A percentile compares a stretch with the other conserved stretches of the same genome.
phyloP scores from a whole-genome alignment of 345 rosid genomes.

The Lumnitzera littorea region DNA sequence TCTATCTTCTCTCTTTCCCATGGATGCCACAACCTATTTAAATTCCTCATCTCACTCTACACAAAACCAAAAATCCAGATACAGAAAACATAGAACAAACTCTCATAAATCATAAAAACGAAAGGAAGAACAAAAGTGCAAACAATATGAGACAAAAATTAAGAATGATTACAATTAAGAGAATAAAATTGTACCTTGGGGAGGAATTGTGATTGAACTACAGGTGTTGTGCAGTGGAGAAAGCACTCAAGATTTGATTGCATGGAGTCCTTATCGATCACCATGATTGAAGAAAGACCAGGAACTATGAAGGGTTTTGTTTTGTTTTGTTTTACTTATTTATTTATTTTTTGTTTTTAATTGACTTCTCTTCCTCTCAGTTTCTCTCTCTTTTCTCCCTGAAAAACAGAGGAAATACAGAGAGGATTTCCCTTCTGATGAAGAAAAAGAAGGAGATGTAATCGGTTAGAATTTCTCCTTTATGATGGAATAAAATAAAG shows the following conservation, averaged over 20 bases:
- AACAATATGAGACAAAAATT: background rate
- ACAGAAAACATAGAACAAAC: background rate
- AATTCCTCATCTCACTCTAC: slow-evolving; percentile 78
- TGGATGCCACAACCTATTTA: slow-evolving; percentile 52
- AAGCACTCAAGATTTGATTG: slow-evolving; percentile 85
- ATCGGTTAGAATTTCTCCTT: too few relatives aligned
- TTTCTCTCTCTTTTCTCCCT: too few relatives aligned
- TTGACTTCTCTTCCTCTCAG: too few relatives aligned
- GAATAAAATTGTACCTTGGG: slow-evolving; percentile 48
- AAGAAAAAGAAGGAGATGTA: too few relatives aligned
- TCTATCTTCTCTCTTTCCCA: slow-evolving; percentile 44
- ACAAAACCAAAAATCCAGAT: slow-evolving; percentile 4
- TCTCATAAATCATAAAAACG: background rate
- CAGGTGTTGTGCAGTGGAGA: slow-evolving; percentile 85
- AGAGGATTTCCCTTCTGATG: too few relatives aligned
- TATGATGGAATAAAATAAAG: too few relatives aligned
- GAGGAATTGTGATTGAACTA: slow-evolving; percentile 67
- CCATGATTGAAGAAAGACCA: slow-evolving; percentile 35
- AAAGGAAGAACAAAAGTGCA: background rate
- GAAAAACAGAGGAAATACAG: too few relatives aligned
- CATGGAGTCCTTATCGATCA: slow-evolving; percentile 50
- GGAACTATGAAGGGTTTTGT: too few relatives aligned
- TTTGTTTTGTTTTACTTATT: too few relatives aligned
- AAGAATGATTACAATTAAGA: background rate
- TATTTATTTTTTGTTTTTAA: too few relatives aligned